Evolutionary conservation across 31 red algal species (phyloP).

Genomic region (Bonnemaisonia californica): DNA sequence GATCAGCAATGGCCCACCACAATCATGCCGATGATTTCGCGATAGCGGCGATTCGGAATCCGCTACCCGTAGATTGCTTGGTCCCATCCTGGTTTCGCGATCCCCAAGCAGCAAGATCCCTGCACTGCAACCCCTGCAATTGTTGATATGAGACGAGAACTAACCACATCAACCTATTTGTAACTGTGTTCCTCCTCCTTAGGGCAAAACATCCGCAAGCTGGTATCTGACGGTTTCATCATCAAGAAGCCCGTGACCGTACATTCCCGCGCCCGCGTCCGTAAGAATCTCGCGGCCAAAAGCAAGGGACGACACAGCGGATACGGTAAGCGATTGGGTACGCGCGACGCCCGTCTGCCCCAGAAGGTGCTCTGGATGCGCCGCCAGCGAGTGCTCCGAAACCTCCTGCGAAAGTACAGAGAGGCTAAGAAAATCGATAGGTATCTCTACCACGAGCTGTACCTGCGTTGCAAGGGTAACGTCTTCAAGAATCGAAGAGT

Average conservation of each 20-base stretch:
- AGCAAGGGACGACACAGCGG: slow-evolving; percentile 98
- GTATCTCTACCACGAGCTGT: slow-evolving; percentile 96
- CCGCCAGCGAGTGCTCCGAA: slow-evolving; percentile 93
- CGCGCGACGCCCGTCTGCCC: slow-evolving; percentile 96
- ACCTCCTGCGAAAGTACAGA: slow-evolving; percentile 92
- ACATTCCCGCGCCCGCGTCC: slow-evolving; percentile 95
- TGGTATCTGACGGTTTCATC: slow-evolving; percentile 92
- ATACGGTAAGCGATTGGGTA: slow-evolving; percentile 96
- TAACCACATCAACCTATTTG: slow-evolving; percentile 9
- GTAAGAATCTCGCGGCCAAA: slow-evolving; percentile 89
- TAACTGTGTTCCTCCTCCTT: not conserved
- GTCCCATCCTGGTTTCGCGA: not conserved
- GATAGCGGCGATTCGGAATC: too few species aligned
- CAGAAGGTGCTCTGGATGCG: slow-evolving; percentile 98
- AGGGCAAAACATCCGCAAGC: slow-evolving; percentile 96
- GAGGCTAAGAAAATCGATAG: slow-evolving; percentile 97
- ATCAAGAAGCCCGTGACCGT: slow-evolving; percentile 97
- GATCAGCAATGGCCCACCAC: too few species aligned
- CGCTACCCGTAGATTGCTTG: too few species aligned
- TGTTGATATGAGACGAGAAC: too few species aligned
- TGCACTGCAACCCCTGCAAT: not conserved
- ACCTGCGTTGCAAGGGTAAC: slow-evolving; percentile 98
- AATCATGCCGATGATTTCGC: too few species aligned
- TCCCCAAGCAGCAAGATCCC: not conserved
- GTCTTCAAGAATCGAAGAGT: slow-evolving; percentile 99